Evolutionary conservation across 345 rosid genomes (phyloP), one percentile per base, ranked within the genome.

Genomic region (Salix suchowensis): DNA sequence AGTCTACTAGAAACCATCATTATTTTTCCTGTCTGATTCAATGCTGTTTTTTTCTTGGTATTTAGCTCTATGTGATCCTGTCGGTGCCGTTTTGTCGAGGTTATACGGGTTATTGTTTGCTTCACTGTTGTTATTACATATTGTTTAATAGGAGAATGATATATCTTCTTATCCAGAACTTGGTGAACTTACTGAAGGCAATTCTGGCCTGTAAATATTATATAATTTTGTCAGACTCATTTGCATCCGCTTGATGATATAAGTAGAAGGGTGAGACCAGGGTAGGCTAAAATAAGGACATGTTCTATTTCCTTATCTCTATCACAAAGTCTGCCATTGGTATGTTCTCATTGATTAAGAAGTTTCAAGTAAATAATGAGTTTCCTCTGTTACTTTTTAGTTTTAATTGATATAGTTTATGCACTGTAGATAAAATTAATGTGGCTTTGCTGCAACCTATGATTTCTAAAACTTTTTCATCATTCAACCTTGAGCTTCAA

Each of bases 1-100:
- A 87, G 88, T 74, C 12, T 48, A 70, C 42, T 13, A 15, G 52
- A 70, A 15, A 60, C 9, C 61, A 50, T 39, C 30, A 62, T 65
- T 16, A 13, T 21, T 60, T 30, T 50, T 46, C 52, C 44, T 7
- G 16, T 11, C 23, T 14, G 21, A 54, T 21, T 10, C 39, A 26
- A 15, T 10, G 71, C 36, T 24, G 26, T 37, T 50, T 11, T 64
- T 44, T 60, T 55, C 73, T 64, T 54, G 34, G 34, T 40, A 30
- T 32, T 34, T 68, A 48, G 24, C 44, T 40, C 44, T 52, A 44
- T 32, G 44, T 39, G 23, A 46, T 67, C 75, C 4, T 67, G 40
- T 67, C 23, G 10, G 5, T 28, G 50, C 18, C 24, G 24, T 19
- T 74, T 21, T 26, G 19, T 54, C 52, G 21, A 48, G 61, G 19